A percentile compares a stretch with the other conserved stretches of the same genome.
These are phyloP conservation scores for Carex kokanica DNA, from an alignment of 176 grass and related monocot species.

Conservation along the genomic window DNA sequence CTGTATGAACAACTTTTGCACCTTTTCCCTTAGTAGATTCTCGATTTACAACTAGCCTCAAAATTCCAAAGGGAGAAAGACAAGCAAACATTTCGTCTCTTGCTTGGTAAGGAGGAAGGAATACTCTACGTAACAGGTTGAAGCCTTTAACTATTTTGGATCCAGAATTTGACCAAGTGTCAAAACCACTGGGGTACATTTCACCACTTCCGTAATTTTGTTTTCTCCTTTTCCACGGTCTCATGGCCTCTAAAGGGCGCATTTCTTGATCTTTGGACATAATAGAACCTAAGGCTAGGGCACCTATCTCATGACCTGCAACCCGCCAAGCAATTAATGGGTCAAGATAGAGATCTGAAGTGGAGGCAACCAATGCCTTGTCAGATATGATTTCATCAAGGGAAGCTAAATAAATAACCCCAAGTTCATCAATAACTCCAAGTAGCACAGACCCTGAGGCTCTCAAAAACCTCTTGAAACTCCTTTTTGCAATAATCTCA, in stretches of 20 bases:
- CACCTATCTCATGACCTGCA: constrained; percentile 70
- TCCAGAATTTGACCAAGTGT: constrained; percentile 25
- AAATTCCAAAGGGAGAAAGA: constrained; percentile 87
- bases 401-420: constrained; percentile 63
- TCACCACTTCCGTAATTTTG: constrained; percentile 30
- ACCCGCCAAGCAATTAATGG: constrained; percentile 58
- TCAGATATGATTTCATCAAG: constrained; percentile 64
- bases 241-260: constrained; percentile 18
- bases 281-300: constrained; percentile 43
- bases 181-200: constrained; percentile 58
- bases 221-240: constrained; percentile 50
- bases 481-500: constrained; percentile 17
- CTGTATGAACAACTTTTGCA: constrained; percentile 58
- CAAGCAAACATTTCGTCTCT: constrained; percentile 48
- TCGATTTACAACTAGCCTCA: constrained; percentile 46
- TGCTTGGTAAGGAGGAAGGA: constrained; percentile 70
- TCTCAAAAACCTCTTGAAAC: constrained; percentile 70
- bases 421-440: constrained; percentile 66
- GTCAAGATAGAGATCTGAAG: constrained; percentile 44
- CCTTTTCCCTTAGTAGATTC: constrained; percentile 34
- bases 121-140: constrained; percentile 49
- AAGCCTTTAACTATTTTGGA: constrained; percentile 16
- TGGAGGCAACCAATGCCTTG: constrained; percentile 27
- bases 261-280: constrained; percentile 27
- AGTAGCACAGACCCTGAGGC: constrained; percentile 54